These are phyloP conservation scores for Massospora cicadina DNA, from an alignment of 371 early-diverging fungal genomes.

Conservation along the genomic window DNA sequence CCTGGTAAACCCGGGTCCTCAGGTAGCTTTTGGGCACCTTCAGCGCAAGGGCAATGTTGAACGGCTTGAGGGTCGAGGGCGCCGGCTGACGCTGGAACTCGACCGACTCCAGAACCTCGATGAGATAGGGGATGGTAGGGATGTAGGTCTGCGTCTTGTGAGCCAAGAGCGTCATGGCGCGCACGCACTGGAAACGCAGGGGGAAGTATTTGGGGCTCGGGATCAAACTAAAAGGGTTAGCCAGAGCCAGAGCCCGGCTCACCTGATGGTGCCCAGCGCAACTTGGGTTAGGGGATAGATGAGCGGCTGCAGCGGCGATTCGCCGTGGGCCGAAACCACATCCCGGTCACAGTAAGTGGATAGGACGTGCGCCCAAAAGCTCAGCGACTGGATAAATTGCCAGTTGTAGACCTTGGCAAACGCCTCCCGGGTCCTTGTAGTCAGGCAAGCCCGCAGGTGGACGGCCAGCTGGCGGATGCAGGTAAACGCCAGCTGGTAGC, in stretches of 20 bases:
- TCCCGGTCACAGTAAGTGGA: constrained; percentile 35
- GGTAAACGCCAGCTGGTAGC: constrained; percentile 82
- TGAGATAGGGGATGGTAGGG: constrained; percentile 61
- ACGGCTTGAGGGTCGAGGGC: constrained; percentile 53
- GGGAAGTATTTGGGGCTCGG: constrained; percentile 81
- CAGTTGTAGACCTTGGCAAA: constrained; percentile 80
- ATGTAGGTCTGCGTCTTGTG: constrained; percentile 59
- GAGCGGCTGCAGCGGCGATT: constrained; percentile 46
- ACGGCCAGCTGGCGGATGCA: constrained; percentile 85
- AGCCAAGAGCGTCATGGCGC: constrained; percentile 42
- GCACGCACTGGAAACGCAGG: constrained; percentile 67
- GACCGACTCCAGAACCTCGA: constrained; percentile 46
- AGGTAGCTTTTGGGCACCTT: constrained; percentile 61
- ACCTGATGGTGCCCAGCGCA: constrained; percentile 51
- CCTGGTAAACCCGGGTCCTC: constrained; percentile 61
- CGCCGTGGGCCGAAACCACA: constrained; percentile 19
- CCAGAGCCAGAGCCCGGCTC: not conserved
- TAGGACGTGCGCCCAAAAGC: constrained; percentile 73
- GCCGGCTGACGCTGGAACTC: constrained; percentile 36
- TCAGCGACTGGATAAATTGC: constrained; percentile 80
- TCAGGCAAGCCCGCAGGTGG: constrained; percentile 66
- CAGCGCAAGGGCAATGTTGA: constrained; percentile 53
- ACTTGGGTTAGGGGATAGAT: constrained; percentile 86
- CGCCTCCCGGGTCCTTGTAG: constrained; percentile 56
- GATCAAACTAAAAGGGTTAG: constrained; percentile 32